Percentiles rank a stretch among this genome's conserved stretches.
Evolutionary conservation across 805 yeast species (phyloP).

Genomic region (Teunomyces panamensis): DNA sequence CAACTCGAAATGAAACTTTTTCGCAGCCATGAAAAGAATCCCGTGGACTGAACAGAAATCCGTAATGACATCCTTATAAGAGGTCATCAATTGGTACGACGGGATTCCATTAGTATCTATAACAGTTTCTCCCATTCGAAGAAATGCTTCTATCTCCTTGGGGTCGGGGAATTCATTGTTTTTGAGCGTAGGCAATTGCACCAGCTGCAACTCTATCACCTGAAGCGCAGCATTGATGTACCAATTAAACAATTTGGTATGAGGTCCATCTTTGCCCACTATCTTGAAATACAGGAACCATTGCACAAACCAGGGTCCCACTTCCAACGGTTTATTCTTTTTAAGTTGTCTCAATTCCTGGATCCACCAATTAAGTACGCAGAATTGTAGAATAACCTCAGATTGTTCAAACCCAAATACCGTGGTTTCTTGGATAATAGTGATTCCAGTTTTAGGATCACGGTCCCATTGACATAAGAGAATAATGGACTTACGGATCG

Average conservation of each 20-base stretch:
- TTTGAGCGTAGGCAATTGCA: slow-evolving; percentile 11
- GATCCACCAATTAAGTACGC: slow-evolving; percentile 39
- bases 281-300: not conserved
- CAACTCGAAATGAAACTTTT: slow-evolving; percentile 27
- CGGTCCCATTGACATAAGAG: not conserved
- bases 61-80: slow-evolving; percentile 65
- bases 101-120: slow-evolving; percentile 38
- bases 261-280: not conserved
- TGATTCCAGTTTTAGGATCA: not conserved
- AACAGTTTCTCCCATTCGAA: not conserved
- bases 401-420: not conserved
- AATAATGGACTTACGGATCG: slow-evolving; percentile 2
- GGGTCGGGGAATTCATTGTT: slow-evolving; percentile 4
- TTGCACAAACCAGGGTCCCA: not conserved
- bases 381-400: slow-evolving; percentile 22
- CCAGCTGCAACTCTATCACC: slow-evolving; percentile 5
- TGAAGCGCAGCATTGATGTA: slow-evolving; percentile 17
- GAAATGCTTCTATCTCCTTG: not conserved
- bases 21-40: slow-evolving; percentile 38
- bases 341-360: slow-evolving; percentile 13
- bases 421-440: not conserved
- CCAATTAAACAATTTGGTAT: slow-evolving; percentile 11
- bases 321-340: not conserved
- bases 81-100: slow-evolving; percentile 37
- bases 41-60: slow-evolving; percentile 54